Conservation (phyloP, 495 filamentous ascomycete genomes). For the Penicillium bovifimosum region DNA sequence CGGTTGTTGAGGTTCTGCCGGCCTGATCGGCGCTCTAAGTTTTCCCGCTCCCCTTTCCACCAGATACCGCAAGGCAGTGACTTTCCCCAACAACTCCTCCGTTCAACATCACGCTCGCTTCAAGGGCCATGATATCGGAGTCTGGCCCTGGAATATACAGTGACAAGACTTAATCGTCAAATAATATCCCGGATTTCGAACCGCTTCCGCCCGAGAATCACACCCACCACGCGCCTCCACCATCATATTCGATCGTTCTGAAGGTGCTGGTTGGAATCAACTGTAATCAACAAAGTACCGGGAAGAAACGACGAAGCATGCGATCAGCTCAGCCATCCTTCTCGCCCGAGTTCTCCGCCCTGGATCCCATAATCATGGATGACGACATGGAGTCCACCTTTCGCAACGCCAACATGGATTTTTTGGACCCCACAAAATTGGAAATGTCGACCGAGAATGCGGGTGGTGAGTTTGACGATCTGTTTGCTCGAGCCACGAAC, state of each 20-base stretch:
- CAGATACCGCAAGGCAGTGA: slow-evolving; percentile 17
- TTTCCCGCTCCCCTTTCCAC: slow-evolving; percentile 33
- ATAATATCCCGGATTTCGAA: background rate
- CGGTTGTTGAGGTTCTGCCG: slow-evolving; percentile 15
- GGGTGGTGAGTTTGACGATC: slow-evolving; percentile 42
- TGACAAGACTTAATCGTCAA: slow-evolving; percentile 2
- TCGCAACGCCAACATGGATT: slow-evolving; percentile 39
- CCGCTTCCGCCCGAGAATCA: background rate
- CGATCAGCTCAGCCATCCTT: slow-evolving; percentile 35
- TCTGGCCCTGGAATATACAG: slow-evolving; percentile 17
- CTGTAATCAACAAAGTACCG: slow-evolving; percentile 1
- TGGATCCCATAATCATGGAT: slow-evolving; percentile 45
- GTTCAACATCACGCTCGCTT: background rate
- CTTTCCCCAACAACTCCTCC: slow-evolving; percentile 14
- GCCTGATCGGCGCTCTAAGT: slow-evolving; percentile 25
- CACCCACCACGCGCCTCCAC: slow-evolving; percentile 15
- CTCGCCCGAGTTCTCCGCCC: slow-evolving; percentile 36
- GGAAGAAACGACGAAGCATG: slow-evolving; percentile 29
- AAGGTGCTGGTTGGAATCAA: slow-evolving; percentile 11
- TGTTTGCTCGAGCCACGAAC: slow-evolving; percentile 33
- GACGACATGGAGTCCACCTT: slow-evolving; percentile 44
- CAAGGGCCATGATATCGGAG: slow-evolving; percentile 24
- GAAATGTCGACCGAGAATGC: slow-evolving; percentile 34
- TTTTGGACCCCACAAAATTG: slow-evolving; percentile 34
- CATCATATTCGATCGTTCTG: background rate